Evolutionary conservation across 306 rosid species (phyloP), one percentile per base, ranked within the genome.

Genomic region (Geum urbanum): DNA sequence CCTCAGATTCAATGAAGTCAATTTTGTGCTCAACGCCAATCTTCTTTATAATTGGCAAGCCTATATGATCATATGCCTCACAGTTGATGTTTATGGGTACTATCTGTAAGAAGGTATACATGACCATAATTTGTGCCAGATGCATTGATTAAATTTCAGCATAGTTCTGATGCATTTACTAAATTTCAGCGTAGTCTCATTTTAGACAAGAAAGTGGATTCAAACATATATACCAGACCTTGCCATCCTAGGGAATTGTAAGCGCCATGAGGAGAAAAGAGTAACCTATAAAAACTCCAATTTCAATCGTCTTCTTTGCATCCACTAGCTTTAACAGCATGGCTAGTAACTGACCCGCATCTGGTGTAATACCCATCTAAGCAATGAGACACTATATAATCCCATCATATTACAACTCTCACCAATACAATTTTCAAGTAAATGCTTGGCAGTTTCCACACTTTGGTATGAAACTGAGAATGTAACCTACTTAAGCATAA

Each of bases 191-290:
- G n/a, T n/a, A n/a, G n/a, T n/a, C n/a, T n/a, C n/a, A n/a, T n/a
- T n/a, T n/a, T n/a, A n/a, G n/a, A n/a, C n/a, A n/a, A n/a, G n/a
- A n/a, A n/a, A n/a, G n/a, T n/a, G n/a, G n/a, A n/a, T n/a, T n/a
- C n/a, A n/a, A n/a, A n/a, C n/a, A n/a, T n/a, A n/a, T n/a, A n/a
- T n/a, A n/a, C n/a, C 32, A n/a, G 60, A 77, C 81, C 76, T 86
- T 84, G 78, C 91, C 96, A 72, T 84, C 84, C 24, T 69, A 16
- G 6, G 90, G 89, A 62, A 83, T 81, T 40, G 73, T 47, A 70
- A 86, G 88, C 43, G 89, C 91, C 0, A 91, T 89, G 74, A 84
- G 88, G 69, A 86, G 96, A 79, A 84, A 88, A 63, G 91, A 84
- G 70, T 89, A 86, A 51, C 92, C 86, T 18, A 87, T 83, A 47